Percentiles rank a stretch among this genome's conserved stretches.
These are phyloP conservation scores for Metarhizium robertsii DNA, from an alignment of 2,329 filamentous ascomycete genomes.

Conservation along the genomic window DNA sequence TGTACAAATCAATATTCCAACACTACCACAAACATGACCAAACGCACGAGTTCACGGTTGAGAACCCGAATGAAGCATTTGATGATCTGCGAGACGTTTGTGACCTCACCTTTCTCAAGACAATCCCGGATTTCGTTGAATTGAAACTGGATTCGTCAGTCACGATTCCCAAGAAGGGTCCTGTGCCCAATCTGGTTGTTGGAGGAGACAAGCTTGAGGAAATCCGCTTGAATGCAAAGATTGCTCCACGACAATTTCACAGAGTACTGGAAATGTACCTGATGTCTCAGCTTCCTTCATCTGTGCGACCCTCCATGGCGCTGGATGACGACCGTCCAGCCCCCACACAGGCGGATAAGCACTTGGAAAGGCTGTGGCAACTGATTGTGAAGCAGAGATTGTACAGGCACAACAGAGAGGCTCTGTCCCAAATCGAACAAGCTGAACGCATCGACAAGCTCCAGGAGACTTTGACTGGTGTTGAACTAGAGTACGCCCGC, in stretches of 20 bases:
- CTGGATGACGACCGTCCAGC: constrained; percentile 31
- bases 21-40: constrained; percentile 57
- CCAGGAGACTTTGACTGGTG: constrained; percentile 55
- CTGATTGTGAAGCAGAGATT: constrained; percentile 69
- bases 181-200: constrained; percentile 44
- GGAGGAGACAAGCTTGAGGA: constrained; percentile 44
- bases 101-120: constrained; percentile 58
- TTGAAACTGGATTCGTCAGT: constrained; percentile 46
- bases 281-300: constrained; percentile 48
- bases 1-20: constrained; percentile 74
- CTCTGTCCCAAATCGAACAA: constrained; percentile 59
- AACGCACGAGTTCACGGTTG: constrained; percentile 78
- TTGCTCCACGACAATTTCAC: constrained; percentile 66
- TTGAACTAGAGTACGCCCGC: constrained; percentile 65
- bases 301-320: constrained; percentile 43
- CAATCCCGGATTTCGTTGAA: constrained; percentile 45
- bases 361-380: constrained; percentile 62
- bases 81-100: constrained; percentile 70
- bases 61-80: constrained; percentile 85
- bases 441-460: constrained; percentile 63
- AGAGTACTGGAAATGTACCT: constrained; percentile 69
- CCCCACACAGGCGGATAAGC: constrained; percentile 45
- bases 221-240: constrained; percentile 57
- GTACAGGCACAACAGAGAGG: constrained; percentile 65
- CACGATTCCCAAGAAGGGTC: constrained; percentile 37